phyloP scores from a whole-genome alignment of 2,329 filamentous ascomycete species.

The Colletotrichum orchidophilum region DNA sequence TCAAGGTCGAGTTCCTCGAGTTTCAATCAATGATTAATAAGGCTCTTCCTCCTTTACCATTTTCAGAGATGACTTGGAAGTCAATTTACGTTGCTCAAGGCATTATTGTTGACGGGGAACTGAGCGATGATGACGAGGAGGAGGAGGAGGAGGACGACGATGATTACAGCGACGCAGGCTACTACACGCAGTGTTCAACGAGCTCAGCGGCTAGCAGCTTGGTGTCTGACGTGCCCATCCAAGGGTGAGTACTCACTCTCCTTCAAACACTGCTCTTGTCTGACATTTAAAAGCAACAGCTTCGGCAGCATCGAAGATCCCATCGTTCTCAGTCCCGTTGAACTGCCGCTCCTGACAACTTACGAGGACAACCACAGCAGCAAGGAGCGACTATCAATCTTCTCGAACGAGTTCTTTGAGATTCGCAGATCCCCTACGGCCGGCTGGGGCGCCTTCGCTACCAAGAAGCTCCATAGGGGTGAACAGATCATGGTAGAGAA shows the following conservation, averaged over 20 bases:
- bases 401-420: conserved; percentile 51
- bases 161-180: neutral
- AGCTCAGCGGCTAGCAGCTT: neutral
- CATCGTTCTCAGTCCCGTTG: neutral
- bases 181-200: neutral
- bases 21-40: neutral
- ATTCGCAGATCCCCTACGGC: conserved; percentile 51
- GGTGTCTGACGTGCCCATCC: neutral
- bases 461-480: conserved; percentile 45
- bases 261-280: neutral
- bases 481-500: conserved; percentile 56
- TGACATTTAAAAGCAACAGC: neutral
- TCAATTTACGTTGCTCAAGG: neutral
- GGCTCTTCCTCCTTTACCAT: neutral
- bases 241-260: neutral
- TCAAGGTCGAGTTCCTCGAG: neutral
- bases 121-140: neutral
- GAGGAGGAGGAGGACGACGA: neutral
- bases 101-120: neutral
- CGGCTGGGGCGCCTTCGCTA: conserved; percentile 59
- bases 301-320: neutral
- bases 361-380: neutral
- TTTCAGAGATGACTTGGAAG: conserved; percentile 22
- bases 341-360: neutral
- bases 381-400: conserved; percentile 30